phyloP scores from a whole-genome alignment of 2,329 filamentous ascomycete species.

The Hypoxylon sp. region DNA sequence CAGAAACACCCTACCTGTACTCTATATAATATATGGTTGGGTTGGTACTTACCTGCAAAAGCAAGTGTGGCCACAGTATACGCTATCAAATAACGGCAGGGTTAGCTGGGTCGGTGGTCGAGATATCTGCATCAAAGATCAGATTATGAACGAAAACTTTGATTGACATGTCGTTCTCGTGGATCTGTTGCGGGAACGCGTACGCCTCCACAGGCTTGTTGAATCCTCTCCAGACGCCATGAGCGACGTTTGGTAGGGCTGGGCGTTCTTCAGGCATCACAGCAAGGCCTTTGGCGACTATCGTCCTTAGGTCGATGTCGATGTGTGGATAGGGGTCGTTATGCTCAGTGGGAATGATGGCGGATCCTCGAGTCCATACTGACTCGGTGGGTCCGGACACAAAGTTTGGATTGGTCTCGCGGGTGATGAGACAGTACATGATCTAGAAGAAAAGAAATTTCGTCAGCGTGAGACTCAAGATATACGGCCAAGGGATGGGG shows the following conservation, averaged over 20 bases:
- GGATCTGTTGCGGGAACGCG: neutral
- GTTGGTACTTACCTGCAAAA: too few relatives aligned
- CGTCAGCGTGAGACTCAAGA: neutral
- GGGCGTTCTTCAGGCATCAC: too few relatives aligned
- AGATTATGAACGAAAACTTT: neutral
- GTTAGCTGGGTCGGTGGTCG: too few relatives aligned
- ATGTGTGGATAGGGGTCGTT: neutral
- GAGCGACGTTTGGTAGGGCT: too few relatives aligned
- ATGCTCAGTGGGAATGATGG: too few relatives aligned
- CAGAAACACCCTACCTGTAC: too few relatives aligned
- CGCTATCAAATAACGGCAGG: too few relatives aligned
- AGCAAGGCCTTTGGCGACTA: neutral
- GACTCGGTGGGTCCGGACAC: too few relatives aligned
- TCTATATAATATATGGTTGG: too few relatives aligned
- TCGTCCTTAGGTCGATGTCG: neutral
- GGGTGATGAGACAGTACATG: neutral
- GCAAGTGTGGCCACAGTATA: too few relatives aligned
- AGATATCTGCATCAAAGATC: constrained; percentile 20
- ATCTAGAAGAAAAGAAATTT: neutral
- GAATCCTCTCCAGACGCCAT: neutral
- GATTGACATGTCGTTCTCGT: constrained; percentile 5
- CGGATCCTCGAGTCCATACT: too few relatives aligned
- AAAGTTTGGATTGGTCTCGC: too few relatives aligned
- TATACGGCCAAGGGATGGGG: neutral
- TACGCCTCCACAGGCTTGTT: neutral